phyloP scores from a whole-genome alignment of 2,329 filamentous ascomycete species.

The Myriosclerotinia scirpicola region DNA sequence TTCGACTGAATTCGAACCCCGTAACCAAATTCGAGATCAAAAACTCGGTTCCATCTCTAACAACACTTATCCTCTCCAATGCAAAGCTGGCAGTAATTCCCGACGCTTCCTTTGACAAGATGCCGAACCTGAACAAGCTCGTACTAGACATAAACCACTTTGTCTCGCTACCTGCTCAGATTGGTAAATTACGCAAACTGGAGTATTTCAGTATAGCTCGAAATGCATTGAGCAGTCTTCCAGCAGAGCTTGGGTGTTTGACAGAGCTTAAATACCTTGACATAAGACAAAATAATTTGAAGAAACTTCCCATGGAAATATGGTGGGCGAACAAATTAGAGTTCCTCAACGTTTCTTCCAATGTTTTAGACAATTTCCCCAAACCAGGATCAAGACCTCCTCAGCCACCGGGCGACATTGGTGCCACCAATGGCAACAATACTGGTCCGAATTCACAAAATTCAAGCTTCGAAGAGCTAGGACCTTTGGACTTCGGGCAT shows the following conservation, averaged over 20 bases:
- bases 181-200: conserved; percentile 78
- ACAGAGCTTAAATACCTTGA: conserved; percentile 83
- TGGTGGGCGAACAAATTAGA: conserved; percentile 93
- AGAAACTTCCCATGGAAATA: conserved; percentile 84
- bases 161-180: conserved; percentile 79
- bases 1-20: conserved; percentile 92
- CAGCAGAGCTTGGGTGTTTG: conserved; percentile 83
- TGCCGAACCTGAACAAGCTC: conserved; percentile 83
- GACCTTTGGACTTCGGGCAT: conserved; percentile 59
- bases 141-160: conserved; percentile 96
- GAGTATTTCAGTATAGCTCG: conserved; percentile 87
- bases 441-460: conserved; percentile 51
- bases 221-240: conserved; percentile 82
- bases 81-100: conserved; percentile 86
- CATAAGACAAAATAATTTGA: conserved; percentile 89
- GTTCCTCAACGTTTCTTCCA: conserved; percentile 91
- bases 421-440: conserved; percentile 27
- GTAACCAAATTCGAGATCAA: conserved; percentile 89
- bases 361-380: conserved; percentile 86
- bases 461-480: conserved; percentile 77
- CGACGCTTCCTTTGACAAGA: conserved; percentile 83
- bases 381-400: conserved; percentile 75
- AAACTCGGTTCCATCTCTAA: conserved; percentile 74
- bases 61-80: conserved; percentile 83
- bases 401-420: conserved; percentile 56